Base-by-base conservation (phyloP, 805 yeast genomes). In the Ogataea allantospora region DNA sequence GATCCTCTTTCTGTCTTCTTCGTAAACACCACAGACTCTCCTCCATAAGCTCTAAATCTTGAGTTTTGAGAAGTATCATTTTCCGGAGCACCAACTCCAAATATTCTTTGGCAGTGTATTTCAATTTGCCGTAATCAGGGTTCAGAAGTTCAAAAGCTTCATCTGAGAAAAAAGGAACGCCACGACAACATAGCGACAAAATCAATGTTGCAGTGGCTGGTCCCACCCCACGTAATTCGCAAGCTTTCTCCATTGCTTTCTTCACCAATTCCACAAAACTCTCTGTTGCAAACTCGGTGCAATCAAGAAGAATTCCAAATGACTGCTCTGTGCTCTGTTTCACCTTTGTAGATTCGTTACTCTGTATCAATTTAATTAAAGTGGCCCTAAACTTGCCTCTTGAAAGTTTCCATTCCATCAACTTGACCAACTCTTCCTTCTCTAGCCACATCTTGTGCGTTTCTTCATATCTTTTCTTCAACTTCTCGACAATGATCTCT, bases 331-430 rank as follows among this genome's bases (percentile, higher is more conserved):
- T 63, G 11, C 50, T 45, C 4, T 40, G 38, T 30, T 52, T 46
- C n/a, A 70, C 71, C 7, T 30, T 34, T 1, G 51, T 49, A 0
- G 42, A 53, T 6, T 53, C 58, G 44, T 72, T 72, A 9, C 69
- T 61, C 27, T 48, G 51, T 19, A 72, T 67, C 21, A 70, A 51
- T 33, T 68, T 69, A 13, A 66, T 67, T 8, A 72, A 55, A 2
- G 63, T 61, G 3, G 77, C 73, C 16, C 78, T 53, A 43, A 67
- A 72, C 35, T 67, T 70, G 1, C 71, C 71, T 38, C 61, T 60
- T 22, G 67, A 60, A 29, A 72, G 59, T 33, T 72, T 72, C 78
- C 77, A 72, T 39, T 71, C 75, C 71, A 72, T 62, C 26, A 71
- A 45, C 17, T 62, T 51, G 4, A 47, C 52, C 48, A 72, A 59